These are phyloP conservation scores for Yarrowia galli DNA, from an alignment of 1,139 yeast genomes.

Conservation along the genomic window DNA sequence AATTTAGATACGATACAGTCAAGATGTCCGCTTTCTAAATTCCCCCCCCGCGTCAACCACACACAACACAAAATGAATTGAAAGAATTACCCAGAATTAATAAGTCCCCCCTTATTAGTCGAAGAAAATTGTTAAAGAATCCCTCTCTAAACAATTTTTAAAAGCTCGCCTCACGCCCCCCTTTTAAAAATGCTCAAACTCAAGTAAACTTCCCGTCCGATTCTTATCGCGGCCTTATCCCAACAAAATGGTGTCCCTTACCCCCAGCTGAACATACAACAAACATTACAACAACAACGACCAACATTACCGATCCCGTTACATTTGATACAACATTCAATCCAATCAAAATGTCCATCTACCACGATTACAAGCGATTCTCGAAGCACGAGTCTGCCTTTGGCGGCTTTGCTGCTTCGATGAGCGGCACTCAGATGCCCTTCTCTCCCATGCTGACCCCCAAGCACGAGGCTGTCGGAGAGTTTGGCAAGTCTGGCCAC, in stretches of 20 bases:
- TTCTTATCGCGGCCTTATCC: slow-evolving; percentile 34
- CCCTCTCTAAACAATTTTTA: slow-evolving; percentile 36
- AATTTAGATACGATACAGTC: slow-evolving; percentile 36
- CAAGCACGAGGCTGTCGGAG: slow-evolving; percentile 41
- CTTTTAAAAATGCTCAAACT: slow-evolving; percentile 39
- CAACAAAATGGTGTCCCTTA: slow-evolving; percentile 34
- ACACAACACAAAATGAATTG: slow-evolving; percentile 26
- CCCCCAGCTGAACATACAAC: slow-evolving; percentile 18
- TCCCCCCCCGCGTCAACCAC: slow-evolving; percentile 36
- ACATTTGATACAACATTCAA: slow-evolving; percentile 25
- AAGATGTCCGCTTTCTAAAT: slow-evolving; percentile 43
- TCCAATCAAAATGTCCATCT: slow-evolving; percentile 38
- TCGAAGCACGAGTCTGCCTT: slow-evolving; percentile 48
- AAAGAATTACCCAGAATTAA: slow-evolving; percentile 39
- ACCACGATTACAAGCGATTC: slow-evolving; percentile 41
- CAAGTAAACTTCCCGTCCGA: slow-evolving; percentile 38
- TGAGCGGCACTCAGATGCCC: slow-evolving; percentile 44
- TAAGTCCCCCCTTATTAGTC: slow-evolving; percentile 40
- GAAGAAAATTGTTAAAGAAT: slow-evolving; percentile 37
- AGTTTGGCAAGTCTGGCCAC: slow-evolving; percentile 29
- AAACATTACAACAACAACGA: slow-evolving; percentile 30
- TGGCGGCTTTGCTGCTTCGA: slow-evolving; percentile 48
- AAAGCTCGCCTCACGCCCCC: slow-evolving; percentile 38
- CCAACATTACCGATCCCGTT: slow-evolving; percentile 11
- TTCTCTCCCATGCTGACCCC: slow-evolving; percentile 43